A percentile compares a stretch with the other conserved stretches of the same genome.
These are phyloP conservation scores for Senecio squalidus DNA, from an alignment of 140 eudicot genomes.

Conservation along the genomic window DNA sequence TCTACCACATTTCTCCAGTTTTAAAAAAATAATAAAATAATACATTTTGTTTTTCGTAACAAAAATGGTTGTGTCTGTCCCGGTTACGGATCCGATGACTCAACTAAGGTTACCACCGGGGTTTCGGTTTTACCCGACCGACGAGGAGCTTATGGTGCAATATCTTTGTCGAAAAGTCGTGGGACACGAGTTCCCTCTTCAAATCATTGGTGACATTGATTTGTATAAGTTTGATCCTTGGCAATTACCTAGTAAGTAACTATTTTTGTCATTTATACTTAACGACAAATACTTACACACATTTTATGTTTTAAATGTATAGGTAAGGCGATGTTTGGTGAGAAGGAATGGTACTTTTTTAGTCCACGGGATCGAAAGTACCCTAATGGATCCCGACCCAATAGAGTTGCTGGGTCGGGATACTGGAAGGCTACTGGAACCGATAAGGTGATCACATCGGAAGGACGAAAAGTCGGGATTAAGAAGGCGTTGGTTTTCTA, in stretches of 20 bases:
- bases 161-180: constrained; percentile 59
- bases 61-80: constrained; percentile 48
- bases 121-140: constrained; percentile 66
- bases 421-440: constrained; percentile 88
- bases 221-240: constrained; percentile 65
- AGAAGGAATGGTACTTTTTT: constrained; percentile 78
- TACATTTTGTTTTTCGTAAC: not conserved
- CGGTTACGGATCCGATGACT: constrained; percentile 44
- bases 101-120: constrained; percentile 65
- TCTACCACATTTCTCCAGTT: constrained; percentile 5
- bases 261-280: not conserved
- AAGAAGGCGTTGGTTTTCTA: constrained; percentile 74
- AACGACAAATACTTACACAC: not conserved
- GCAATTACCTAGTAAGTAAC: constrained; percentile 53
- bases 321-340: constrained; percentile 74
- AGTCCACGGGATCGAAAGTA: constrained; percentile 70
- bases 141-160: constrained; percentile 63
- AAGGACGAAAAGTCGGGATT: constrained; percentile 60
- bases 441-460: constrained; percentile 49
- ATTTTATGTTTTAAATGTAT: not conserved
- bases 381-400: constrained; percentile 80
- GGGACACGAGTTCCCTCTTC: constrained; percentile 41
- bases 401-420: constrained; percentile 69
- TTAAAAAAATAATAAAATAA: not conserved
- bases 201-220: constrained; percentile 58